Base-by-base conservation (phyloP, 768 basidiomycete species). In the Podaxis sp. region DNA sequence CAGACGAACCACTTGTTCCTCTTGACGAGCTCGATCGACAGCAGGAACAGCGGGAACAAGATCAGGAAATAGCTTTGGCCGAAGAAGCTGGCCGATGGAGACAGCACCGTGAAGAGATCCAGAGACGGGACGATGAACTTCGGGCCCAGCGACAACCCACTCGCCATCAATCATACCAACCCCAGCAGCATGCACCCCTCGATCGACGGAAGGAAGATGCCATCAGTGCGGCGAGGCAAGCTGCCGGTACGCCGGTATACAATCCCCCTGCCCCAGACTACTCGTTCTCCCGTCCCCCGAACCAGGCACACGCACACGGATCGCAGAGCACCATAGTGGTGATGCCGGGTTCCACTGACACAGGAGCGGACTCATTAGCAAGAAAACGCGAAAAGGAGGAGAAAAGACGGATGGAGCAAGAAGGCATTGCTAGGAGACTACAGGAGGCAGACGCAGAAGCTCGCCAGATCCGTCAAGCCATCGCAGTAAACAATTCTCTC, bases 391-490 rank as follows among this genome's bases (percentile, higher is more conserved):
- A 72, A 49, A 70, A 72, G 24, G 66, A 66, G 0, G 75, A 76
- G 63, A 74, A 79, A 63, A 79, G 81, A 60, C 77, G 74, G 60
- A 76, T 77, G 55, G 84, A 88, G 61, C 83, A 87, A 60, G 84
- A 85, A 10, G 86, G 80, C 0, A 86, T 89, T 62, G 62, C 77
- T 6, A 77, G 76, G 48, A 76, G 88, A 55, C 88, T 89, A 68
- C 82, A 82, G 54, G 87, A 88, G 67, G 82, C 84, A 6, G 83
- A 87, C 13, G 75, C 78, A 13, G 78, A 79, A 33, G 83, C 83
- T 38, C 78, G 78, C 41, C 73, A 74, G 37, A 76, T 78, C 53
- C 76, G 82, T 56, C 75, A 78, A 62, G 73, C 70, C 38, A 63
- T 74, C 48, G 67, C 70, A 37, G 67, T 68, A 41, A 66, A 68